phyloP scores from a whole-genome alignment of 345 rosid species.

The Salix viminalis region DNA sequence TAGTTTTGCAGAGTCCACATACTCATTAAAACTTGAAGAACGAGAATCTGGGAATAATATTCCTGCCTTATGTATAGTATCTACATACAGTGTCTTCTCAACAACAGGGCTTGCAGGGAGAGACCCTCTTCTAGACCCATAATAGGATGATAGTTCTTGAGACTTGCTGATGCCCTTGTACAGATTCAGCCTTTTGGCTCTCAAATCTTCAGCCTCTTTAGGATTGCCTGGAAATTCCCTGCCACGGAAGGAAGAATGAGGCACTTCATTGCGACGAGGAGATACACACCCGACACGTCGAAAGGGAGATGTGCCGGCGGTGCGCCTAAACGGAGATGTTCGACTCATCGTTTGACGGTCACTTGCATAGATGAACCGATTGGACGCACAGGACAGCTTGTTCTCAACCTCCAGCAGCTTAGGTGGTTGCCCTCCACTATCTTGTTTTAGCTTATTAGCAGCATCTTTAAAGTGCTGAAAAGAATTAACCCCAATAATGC shows the following conservation, averaged over 20 bases:
- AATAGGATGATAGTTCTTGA: conserved; percentile 40
- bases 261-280: conserved; percentile 49
- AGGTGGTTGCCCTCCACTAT: conserved; percentile 37
- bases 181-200: conserved; percentile 36
- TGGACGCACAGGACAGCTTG: conserved; percentile 39
- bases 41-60: conserved; percentile 24
- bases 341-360: conserved; percentile 32
- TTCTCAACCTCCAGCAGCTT: conserved; percentile 31
- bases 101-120: conserved; percentile 38
- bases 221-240: conserved; percentile 45
- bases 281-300: conserved; percentile 46
- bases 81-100: conserved; percentile 64
- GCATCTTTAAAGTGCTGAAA: conserved; percentile 46
- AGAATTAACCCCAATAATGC: not conserved
- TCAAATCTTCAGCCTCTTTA: conserved; percentile 51
- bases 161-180: conserved; percentile 36
- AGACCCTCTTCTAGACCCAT: conserved; percentile 27
- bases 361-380: conserved; percentile 33
- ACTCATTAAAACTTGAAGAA: conserved; percentile 23
- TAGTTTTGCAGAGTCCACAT: conserved; percentile 11
- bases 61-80: conserved; percentile 43
- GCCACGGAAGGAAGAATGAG: conserved; percentile 50
- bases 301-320: conserved; percentile 42
- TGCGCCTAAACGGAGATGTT: conserved; percentile 49
- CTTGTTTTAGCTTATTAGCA: conserved; percentile 33